phyloP scores from a whole-genome alignment of 495 filamentous ascomycete species.

The Hyaloscypha hepaticicola region DNA sequence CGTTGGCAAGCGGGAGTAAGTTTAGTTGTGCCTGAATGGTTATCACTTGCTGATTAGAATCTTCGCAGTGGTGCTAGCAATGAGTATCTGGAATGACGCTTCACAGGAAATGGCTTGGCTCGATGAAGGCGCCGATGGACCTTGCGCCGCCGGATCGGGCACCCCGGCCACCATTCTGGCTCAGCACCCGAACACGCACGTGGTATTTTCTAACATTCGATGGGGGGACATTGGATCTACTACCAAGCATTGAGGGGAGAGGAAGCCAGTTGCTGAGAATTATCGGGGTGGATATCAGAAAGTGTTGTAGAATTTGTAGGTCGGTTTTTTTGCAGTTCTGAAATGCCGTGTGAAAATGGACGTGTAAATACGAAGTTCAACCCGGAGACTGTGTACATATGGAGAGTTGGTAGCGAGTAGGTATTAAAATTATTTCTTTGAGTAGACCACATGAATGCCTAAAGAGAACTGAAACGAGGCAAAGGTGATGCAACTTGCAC shows the following conservation, averaged over 20 bases:
- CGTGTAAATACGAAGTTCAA: too few species aligned
- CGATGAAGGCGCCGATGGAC: slow-evolving; percentile 54
- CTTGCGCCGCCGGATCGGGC: slow-evolving; percentile 55
- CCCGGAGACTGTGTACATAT: too few species aligned
- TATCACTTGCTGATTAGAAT: slow-evolving; percentile 40
- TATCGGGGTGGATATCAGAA: too few species aligned
- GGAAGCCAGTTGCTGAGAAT: too few species aligned
- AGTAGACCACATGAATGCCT: too few species aligned
- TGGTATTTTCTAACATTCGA: slow-evolving; percentile 62
- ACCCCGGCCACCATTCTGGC: slow-evolving; percentile 49
- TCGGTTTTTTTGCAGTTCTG: too few species aligned
- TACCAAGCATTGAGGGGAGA: slow-evolving; percentile 4
- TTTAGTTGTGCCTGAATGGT: background rate
- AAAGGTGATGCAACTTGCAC: too few species aligned
- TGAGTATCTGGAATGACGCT: slow-evolving; percentile 71
- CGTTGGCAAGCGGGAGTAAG: slow-evolving; percentile 34
- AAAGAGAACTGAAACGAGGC: too few species aligned
- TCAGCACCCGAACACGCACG: slow-evolving; percentile 47
- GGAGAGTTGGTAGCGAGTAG: too few species aligned
- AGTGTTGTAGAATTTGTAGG: too few species aligned
- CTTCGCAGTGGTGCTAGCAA: slow-evolving; percentile 61
- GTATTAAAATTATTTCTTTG: too few species aligned
- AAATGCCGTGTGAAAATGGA: too few species aligned
- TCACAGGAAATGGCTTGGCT: slow-evolving; percentile 71
- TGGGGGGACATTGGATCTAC: slow-evolving; percentile 62